These are phyloP conservation scores for Malassezia psittaci DNA, from an alignment of 1,284 basidiomycete genomes.

Conservation along the genomic window DNA sequence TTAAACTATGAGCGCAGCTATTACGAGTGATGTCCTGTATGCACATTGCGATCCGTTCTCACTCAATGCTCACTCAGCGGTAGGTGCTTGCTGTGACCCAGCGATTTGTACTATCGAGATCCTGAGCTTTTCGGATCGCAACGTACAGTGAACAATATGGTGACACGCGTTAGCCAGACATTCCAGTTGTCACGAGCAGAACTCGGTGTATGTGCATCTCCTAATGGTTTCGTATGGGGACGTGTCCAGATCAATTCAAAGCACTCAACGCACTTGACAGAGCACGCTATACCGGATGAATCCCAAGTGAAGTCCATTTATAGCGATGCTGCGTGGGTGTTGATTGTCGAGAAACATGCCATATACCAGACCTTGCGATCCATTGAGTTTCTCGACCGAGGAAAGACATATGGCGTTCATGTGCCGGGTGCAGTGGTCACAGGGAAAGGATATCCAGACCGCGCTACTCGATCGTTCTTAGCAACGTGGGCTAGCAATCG, in stretches of 20 bases:
- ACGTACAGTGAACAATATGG: conserved; percentile 21
- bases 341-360: conserved; percentile 40
- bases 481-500: not conserved
- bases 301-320: conserved; percentile 4
- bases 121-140: conserved; percentile 25
- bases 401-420: not conserved
- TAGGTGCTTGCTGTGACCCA: conserved; percentile 9
- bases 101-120: conserved; percentile 33
- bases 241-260: conserved; percentile 1
- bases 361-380: conserved; percentile 21
- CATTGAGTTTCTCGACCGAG: conserved; percentile 3
- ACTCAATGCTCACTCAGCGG: conserved; percentile 23
- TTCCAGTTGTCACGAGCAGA: conserved; percentile 11
- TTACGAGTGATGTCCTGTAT: conserved; percentile 22
- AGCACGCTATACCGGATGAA: conserved; percentile 17
- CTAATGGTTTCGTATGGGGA: conserved; percentile 25
- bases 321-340: conserved; percentile 15
- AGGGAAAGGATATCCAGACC: conserved; percentile 37
- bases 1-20: conserved; percentile 1
- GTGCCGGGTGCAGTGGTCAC: conserved; percentile 1
- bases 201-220: conserved; percentile 26
- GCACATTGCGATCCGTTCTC: conserved; percentile 16
- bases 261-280: not conserved
- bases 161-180: conserved; percentile 15
- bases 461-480: conserved; percentile 21